These are phyloP conservation scores for Eimeria falciformis DNA, from an alignment of 169 alveolate genomes.

Conservation along the genomic window DNA sequence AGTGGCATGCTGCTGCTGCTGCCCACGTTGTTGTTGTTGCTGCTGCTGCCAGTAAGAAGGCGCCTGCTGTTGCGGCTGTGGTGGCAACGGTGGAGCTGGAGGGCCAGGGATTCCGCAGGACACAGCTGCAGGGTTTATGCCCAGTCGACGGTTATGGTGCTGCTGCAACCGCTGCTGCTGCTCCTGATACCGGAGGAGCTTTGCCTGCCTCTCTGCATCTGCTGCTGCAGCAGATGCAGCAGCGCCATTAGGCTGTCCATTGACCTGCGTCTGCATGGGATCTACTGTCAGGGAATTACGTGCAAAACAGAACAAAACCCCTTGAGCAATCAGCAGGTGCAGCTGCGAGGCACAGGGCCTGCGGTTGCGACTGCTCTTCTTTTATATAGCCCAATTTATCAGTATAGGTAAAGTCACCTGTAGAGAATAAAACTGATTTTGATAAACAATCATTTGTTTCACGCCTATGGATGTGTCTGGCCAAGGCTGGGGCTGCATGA, in stretches of 20 bases:
- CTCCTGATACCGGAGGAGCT: neutral
- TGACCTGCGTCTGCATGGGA: neutral
- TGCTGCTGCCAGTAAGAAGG: neutral
- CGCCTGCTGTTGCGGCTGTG: neutral
- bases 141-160: neutral
- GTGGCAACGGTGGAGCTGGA: neutral
- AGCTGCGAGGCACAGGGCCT: too few species aligned
- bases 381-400: too few species aligned
- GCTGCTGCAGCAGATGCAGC: neutral
- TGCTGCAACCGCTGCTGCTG: conserved; percentile 10
- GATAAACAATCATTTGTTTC: too few species aligned
- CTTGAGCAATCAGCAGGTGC: too few species aligned
- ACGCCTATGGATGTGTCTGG: too few species aligned
- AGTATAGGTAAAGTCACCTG: too few species aligned
- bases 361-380: too few species aligned
- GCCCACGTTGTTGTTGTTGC: neutral
- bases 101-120: neutral
- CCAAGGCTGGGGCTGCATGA: too few species aligned
- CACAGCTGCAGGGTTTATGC: neutral
- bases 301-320: too few species aligned
- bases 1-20: too few species aligned
- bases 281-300: too few species aligned
- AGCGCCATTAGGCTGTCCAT: neutral
- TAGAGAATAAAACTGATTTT: too few species aligned
- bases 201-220: neutral